These are phyloP conservation scores for Barnettozyma wickerhamii DNA, from an alignment of 805 yeast genomes.

Conservation along the genomic window DNA sequence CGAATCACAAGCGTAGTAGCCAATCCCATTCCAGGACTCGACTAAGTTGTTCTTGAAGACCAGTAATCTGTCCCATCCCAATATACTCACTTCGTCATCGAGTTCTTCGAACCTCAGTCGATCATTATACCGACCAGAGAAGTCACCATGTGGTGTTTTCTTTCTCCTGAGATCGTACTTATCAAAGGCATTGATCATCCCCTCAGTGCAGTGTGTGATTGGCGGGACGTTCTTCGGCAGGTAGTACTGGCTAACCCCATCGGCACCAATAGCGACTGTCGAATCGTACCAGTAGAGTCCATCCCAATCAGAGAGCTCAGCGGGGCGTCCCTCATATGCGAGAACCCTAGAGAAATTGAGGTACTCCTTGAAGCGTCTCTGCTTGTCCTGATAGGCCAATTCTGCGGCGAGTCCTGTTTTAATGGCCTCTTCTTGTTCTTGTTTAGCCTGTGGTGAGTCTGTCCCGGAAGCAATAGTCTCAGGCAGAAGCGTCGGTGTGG, in stretches of 20 bases:
- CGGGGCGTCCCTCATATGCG: conserved; percentile 7
- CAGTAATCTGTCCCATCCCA: background rate
- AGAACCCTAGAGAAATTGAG: conserved; percentile 11
- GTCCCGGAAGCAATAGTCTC: too few relatives aligned
- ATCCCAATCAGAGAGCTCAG: conserved; percentile 6
- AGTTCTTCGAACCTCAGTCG: conserved; percentile 6
- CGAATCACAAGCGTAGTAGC: conserved; percentile 14
- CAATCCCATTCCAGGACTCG: conserved; percentile 11
- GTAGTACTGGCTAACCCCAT: background rate
- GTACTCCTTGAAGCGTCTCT: conserved; percentile 13
- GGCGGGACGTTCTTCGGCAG: conserved; percentile 5
- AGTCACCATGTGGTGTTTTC: conserved; percentile 2
- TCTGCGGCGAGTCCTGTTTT: conserved; percentile 4
- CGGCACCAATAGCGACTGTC: background rate
- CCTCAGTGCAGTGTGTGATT: conserved; percentile 9
- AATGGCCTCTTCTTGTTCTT: background rate
- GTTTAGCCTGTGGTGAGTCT: background rate
- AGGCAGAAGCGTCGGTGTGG: background rate
- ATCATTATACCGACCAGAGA: conserved; percentile 13
- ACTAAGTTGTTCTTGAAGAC: conserved; percentile 18
- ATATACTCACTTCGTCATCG: background rate
- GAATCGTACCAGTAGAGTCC: background rate
- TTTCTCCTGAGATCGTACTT: conserved; percentile 17
- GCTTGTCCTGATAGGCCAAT: conserved; percentile 13
- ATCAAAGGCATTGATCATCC: conserved; percentile 10